A percentile compares a stretch with the other conserved stretches of the same genome.
Evolutionary conservation across 2,329 filamentous ascomycete genomes (phyloP).

Genomic region (Xylaria sp.): DNA sequence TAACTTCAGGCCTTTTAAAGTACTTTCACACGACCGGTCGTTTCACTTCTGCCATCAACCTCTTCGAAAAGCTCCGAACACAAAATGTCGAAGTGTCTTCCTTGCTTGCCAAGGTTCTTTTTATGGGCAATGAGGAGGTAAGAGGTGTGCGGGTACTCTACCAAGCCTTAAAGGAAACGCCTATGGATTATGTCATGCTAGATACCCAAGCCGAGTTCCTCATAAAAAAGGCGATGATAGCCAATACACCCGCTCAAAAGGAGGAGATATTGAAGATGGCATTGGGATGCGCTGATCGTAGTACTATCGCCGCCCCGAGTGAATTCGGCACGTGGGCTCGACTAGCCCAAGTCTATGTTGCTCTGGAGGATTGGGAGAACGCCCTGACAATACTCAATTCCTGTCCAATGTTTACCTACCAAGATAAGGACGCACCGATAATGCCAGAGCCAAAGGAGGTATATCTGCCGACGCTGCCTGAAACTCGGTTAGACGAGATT

Average conservation of each 20-base stretch:
- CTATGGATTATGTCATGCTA: slow-evolving; percentile 97
- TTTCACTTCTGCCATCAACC: slow-evolving; percentile 93
- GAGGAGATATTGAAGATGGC: slow-evolving; percentile 83
- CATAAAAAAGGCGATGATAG: slow-evolving; percentile 78
- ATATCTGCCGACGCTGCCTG: slow-evolving; percentile 84
- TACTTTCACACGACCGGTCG: slow-evolving; percentile 97
- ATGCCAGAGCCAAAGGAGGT: slow-evolving; percentile 95
- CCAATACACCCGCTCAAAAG: slow-evolving; percentile 64
- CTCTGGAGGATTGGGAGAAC: slow-evolving; percentile 95
- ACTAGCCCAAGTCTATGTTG: slow-evolving; percentile 91
- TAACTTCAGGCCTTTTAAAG: slow-evolving; percentile 90
- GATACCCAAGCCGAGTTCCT: slow-evolving; percentile 95
- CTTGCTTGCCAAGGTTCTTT: slow-evolving; percentile 86
- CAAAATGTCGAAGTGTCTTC: slow-evolving; percentile 96
- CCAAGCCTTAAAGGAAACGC: slow-evolving; percentile 87
- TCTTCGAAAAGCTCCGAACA: slow-evolving; percentile 93
- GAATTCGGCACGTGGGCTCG: slow-evolving; percentile 98
- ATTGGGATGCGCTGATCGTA: slow-evolving; percentile 90
- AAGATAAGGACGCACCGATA: slow-evolving; percentile 94
- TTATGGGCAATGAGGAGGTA: slow-evolving; percentile 98
- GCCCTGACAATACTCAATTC: slow-evolving; percentile 96
- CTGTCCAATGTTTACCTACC: slow-evolving; percentile 99
- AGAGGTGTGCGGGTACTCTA: slow-evolving; percentile 89
- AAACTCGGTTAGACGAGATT: slow-evolving; percentile 94
- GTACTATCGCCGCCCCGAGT: slow-evolving; percentile 93